These are phyloP conservation scores for Pythium graminicola DNA, from an alignment of 352 stramenopile genomes.

Conservation along the genomic window DNA sequence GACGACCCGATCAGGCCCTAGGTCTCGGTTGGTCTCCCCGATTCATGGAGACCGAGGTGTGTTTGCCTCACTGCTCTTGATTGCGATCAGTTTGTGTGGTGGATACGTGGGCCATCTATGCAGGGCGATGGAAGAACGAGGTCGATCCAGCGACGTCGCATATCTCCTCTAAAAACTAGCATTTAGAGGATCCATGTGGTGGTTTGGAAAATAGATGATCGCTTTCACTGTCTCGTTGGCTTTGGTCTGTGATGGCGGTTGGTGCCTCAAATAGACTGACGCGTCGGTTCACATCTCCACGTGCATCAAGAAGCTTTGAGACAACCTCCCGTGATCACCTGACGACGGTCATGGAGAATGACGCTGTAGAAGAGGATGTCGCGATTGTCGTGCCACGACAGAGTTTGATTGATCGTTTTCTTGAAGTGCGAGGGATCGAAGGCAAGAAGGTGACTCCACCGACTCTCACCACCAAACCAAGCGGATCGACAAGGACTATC, in stretches of 20 bases:
- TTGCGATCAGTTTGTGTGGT: too few relatives aligned
- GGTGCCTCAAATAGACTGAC: neutral
- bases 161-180: too few relatives aligned
- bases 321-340: neutral
- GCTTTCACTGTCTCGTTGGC: too few relatives aligned
- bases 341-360: neutral
- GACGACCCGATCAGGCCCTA: too few relatives aligned
- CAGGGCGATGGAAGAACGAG: too few relatives aligned
- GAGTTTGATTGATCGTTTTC: constrained; percentile 12
- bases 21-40: neutral
- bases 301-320: neutral
- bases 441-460: neutral
- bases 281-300: neutral
- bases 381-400: neutral
- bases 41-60: too few relatives aligned
- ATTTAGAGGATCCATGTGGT: too few relatives aligned
- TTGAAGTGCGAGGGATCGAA: constrained; percentile 14
- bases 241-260: neutral
- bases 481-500: neutral
- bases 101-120: too few relatives aligned
- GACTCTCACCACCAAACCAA: neutral
- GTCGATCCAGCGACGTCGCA: too few relatives aligned
- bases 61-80: too few relatives aligned
- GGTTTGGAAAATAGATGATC: too few relatives aligned
- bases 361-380: neutral